phyloP scores from a whole-genome alignment of 106 monocot genomes.

The Triglochin maritima region DNA sequence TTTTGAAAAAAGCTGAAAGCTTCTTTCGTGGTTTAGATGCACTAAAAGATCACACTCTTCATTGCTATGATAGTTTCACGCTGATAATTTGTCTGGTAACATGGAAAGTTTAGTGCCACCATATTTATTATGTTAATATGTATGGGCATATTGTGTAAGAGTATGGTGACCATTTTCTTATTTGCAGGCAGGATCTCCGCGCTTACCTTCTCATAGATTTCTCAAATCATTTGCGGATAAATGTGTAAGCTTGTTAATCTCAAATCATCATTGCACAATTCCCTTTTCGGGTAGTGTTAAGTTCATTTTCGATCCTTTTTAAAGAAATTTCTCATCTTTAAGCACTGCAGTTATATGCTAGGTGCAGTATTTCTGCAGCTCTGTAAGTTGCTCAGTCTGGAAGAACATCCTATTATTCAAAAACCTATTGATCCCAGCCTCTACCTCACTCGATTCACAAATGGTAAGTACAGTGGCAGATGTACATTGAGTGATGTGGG shows the following conservation, averaged over 20 bases:
- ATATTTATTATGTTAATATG: too few relatives aligned
- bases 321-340: neutral
- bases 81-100: too few relatives aligned
- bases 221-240: conserved; percentile 71
- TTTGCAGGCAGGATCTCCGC: conserved; percentile 38
- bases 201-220: conserved; percentile 93
- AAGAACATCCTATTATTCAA: conserved; percentile 79
- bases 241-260: conserved; percentile 46
- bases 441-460: conserved; percentile 74
- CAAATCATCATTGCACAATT: neutral
- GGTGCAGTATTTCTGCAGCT: conserved; percentile 97
- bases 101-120: too few relatives aligned
- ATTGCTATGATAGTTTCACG: too few relatives aligned
- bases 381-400: conserved; percentile 52
- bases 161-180: neutral
- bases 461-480: conserved; percentile 35
- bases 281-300: too few relatives aligned
- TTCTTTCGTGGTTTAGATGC: too few relatives aligned
- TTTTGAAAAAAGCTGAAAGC: too few relatives aligned
- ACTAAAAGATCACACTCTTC: too few relatives aligned
- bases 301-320: too few relatives aligned
- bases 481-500: neutral
- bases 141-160: too few relatives aligned
- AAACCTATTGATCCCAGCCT: conserved; percentile 88
- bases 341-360: conserved; percentile 78